Base-by-base conservation (phyloP, 192 early-diverging fungal species). In the Rhizophagus clarus region DNA sequence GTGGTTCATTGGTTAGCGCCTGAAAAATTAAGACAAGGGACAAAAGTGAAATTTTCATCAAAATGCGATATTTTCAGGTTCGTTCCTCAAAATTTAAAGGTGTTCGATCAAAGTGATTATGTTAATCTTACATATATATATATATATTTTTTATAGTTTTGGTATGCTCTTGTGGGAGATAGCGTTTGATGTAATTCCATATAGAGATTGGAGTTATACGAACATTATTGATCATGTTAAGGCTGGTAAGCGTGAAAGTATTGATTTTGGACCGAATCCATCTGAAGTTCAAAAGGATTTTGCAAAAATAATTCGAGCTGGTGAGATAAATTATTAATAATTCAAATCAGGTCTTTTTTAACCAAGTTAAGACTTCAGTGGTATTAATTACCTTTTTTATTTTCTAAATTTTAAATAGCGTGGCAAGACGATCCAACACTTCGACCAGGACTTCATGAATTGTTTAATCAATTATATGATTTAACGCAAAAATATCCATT, bases 21-120 rank as follows among this genome's bases (percentile, higher is more conserved):
- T 17, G 74, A 76, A 45, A 76, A 76, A 62, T 40, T 76, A 24
- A 14, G 73, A 7, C 37, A 42, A 12, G 68, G 68, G 0, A 72
- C 45, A 12, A 72, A 72, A 49, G 24, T 49, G 28, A 61, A 61
- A 45, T 62, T 42, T 63, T 42, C 74, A 28, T 34, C 61, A 9
- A 76, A 76, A 76, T 76, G 74, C 64, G 74, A 76, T 47, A 76
- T 76, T 40, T 76, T 63, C 61, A 76, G 74, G 56, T 76, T 5
- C 10, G 24, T 28, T 56, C 24, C 3, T 70, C 20, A 12, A 40
- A 4, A 40, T 8, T 69, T 17, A 37, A 31, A 42, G 9, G 10
- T 70, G 3, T 31, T 24, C 8, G 20, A 34, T 32, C 26, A n/a
- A 68, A 37, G 9, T 34, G 24, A 22, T 4, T 45, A 42, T 10